Conservation (phyloP, 1,139 yeast species). For the Saccharomyces hybrid region DNA sequence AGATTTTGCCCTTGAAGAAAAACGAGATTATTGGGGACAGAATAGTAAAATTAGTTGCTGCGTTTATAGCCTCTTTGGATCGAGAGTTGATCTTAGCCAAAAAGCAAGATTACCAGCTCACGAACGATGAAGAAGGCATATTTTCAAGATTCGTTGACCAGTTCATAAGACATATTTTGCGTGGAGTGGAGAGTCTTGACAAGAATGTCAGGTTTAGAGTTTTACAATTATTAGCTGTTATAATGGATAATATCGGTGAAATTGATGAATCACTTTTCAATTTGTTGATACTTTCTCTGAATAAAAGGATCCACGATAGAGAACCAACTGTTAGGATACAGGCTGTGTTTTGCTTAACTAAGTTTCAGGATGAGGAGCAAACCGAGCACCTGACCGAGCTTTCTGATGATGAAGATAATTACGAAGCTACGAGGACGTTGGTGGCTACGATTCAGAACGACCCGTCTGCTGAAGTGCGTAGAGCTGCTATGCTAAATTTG, state of each 20-base stretch:
- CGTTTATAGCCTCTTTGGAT: slow-evolving; percentile 43
- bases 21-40: slow-evolving; percentile 71
- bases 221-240: slow-evolving; percentile 66
- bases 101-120: slow-evolving; percentile 31
- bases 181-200: slow-evolving; percentile 73
- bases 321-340: slow-evolving; percentile 74
- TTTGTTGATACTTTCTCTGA: slow-evolving; percentile 52
- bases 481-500: slow-evolving; percentile 72
- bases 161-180: slow-evolving; percentile 56
- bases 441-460: slow-evolving; percentile 61
- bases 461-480: slow-evolving; percentile 79
- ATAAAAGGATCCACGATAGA: slow-evolving; percentile 63
- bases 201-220: slow-evolving; percentile 73
- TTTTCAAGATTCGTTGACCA: slow-evolving; percentile 50
- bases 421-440: slow-evolving; percentile 47
- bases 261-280: slow-evolving; percentile 68
- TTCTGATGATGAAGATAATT: slow-evolving; percentile 33
- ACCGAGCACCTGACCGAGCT: slow-evolving; percentile 25
- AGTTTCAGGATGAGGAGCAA: slow-evolving; percentile 55
- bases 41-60: slow-evolving; percentile 64
- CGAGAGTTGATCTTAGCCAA: slow-evolving; percentile 32
- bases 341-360: slow-evolving; percentile 71
- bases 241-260: slow-evolving; percentile 67
- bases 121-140: slow-evolving; percentile 35
- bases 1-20: slow-evolving; percentile 59